These are phyloP conservation scores for Penicillium sp. DNA, from an alignment of 2,329 filamentous ascomycete species.

Conservation along the genomic window DNA sequence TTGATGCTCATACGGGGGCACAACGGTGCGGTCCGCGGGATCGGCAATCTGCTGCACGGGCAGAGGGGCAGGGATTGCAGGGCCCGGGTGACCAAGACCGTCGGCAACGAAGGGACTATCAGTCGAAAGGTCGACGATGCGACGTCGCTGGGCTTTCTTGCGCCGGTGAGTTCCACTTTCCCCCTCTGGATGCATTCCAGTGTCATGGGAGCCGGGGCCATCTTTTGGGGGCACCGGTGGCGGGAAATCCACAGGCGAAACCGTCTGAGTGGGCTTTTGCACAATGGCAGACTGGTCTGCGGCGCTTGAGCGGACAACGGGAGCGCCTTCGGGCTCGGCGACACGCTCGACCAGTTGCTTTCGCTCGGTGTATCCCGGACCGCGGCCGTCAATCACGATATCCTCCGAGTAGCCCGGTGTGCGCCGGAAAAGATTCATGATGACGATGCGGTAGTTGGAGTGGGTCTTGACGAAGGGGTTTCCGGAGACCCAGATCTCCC, in stretches of 20 bases:
- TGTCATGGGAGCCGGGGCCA: not conserved
- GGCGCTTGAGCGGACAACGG: conserved; percentile 65
- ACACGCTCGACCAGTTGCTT: conserved; percentile 77
- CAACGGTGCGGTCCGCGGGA: conserved; percentile 21
- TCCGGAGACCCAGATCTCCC: conserved; percentile 84
- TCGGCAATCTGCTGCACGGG: conserved; percentile 26
- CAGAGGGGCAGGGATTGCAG: conserved; percentile 26
- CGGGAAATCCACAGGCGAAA: conserved; percentile 9
- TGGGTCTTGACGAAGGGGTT: conserved; percentile 91
- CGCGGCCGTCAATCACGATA: conserved; percentile 76
- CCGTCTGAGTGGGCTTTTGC: conserved; percentile 53
- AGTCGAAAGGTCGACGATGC: conserved; percentile 53
- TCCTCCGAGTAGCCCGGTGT: conserved; percentile 88
- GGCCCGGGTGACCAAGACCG: conserved; percentile 24
- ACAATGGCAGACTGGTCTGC: conserved; percentile 61
- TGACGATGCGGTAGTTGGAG: conserved; percentile 74
- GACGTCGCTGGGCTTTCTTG: conserved; percentile 49
- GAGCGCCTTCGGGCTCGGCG: conserved; percentile 67
- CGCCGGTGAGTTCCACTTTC: conserved; percentile 33
- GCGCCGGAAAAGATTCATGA: conserved; percentile 92
- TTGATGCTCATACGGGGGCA: conserved; percentile 23
- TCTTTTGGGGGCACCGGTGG: conserved; percentile 11
- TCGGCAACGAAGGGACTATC: conserved; percentile 33
- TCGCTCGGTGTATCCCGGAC: conserved; percentile 77
- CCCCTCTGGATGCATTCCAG: conserved; percentile 17